phyloP scores from a whole-genome alignment of 306 rosid species.

The Lathyrus aphaca region DNA sequence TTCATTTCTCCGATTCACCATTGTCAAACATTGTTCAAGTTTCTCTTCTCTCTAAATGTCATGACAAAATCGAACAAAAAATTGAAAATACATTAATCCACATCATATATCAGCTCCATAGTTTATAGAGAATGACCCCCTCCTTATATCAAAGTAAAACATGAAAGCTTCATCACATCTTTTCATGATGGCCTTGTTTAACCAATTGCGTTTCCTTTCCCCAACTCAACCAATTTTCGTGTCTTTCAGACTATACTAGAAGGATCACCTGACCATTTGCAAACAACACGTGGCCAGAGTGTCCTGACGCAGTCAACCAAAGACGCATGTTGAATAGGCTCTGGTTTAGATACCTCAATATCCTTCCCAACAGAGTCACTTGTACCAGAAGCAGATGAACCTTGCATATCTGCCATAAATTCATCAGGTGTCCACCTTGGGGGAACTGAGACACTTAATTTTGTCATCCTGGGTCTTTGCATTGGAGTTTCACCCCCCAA shows the following conservation, averaged over 20 bases:
- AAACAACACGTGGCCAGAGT: slow-evolving; percentile 87
- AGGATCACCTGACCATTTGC: slow-evolving; percentile 89
- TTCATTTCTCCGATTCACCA: too few relatives aligned
- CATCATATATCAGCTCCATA: slow-evolving; percentile 43
- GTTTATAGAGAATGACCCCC: slow-evolving; percentile 37
- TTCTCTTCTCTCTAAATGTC: slow-evolving; percentile 38
- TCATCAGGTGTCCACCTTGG: slow-evolving; percentile 99
- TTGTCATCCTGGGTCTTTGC: slow-evolving; percentile 90
- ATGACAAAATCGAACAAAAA: slow-evolving; percentile 54
- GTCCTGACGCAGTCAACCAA: slow-evolving; percentile 95
- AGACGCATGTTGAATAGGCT: slow-evolving; percentile 89
- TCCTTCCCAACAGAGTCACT: slow-evolving; percentile 62
- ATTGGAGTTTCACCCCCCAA: slow-evolving; percentile 77
- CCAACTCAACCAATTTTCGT: slow-evolving; percentile 34
- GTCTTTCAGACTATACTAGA: slow-evolving; percentile 85
- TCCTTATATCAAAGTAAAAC: slow-evolving; percentile 34
- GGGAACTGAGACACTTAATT: slow-evolving; percentile 89
- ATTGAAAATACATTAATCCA: slow-evolving; percentile 49
- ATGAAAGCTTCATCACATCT: slow-evolving; percentile 33
- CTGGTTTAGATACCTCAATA: slow-evolving; percentile 69
- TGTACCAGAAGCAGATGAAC: slow-evolving; percentile 59
- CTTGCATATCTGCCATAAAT: slow-evolving; percentile 79
- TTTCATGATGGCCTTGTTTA: slow-evolving; percentile 34
- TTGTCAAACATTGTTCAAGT: too few relatives aligned
- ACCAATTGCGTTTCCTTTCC: slow-evolving; percentile 24